Evolutionary conservation across 2,329 filamentous ascomycete genomes (phyloP), one percentile per base, ranked within the genome.

Genomic region (Diaporthe sp.): DNA sequence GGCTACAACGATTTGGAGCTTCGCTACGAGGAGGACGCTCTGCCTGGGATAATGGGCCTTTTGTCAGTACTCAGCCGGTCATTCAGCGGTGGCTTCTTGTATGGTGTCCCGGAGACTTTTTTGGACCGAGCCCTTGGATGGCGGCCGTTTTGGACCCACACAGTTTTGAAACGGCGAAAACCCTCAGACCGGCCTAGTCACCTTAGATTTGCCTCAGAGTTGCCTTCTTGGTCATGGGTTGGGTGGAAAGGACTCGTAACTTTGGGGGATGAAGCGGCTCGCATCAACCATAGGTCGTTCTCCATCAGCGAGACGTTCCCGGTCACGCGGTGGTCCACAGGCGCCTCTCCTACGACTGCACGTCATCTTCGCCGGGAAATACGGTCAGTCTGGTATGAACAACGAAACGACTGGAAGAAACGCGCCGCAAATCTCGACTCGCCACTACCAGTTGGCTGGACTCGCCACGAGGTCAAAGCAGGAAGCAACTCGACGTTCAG

Each of bases 81-180:
- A 8, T 78, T 78, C 47, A 40, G 19, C 2, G 77, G 74, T 13
- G 77, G 77, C 17, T 78, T 78, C 54, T 25, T 77, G 7, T 77
- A 38, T 58, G 77, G 76, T 8, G 54, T 78, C 13, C 77, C 77
- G 8, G 64, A 72, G 35, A 72, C 71, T 13, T 77, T 74, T 30
- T 78, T 77, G 57, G 75, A 77, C 25, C 25, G 45, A 8, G 75
- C 74, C 4, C 57, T 78, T 9, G 52, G 73, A 4, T 78, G 77
- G 77, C 22, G 42, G n/a, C 55, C 66, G 25, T 12, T 19, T 5
- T 57, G 28, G 28, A 15, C n/a, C 10, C 13, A 30, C 12, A 35
- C 25, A 5, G 3, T 8, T 5, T 3, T 67, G 5, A 45, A 28
- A 35, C 28, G 61, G 30, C 61, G 61, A 3, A 38, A 8, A 4